A percentile compares a stretch with the other conserved stretches of the same genome.
These are phyloP conservation scores for Coccomyxa sp. DNA, from an alignment of 139 green algal species.

Conservation along the genomic window DNA sequence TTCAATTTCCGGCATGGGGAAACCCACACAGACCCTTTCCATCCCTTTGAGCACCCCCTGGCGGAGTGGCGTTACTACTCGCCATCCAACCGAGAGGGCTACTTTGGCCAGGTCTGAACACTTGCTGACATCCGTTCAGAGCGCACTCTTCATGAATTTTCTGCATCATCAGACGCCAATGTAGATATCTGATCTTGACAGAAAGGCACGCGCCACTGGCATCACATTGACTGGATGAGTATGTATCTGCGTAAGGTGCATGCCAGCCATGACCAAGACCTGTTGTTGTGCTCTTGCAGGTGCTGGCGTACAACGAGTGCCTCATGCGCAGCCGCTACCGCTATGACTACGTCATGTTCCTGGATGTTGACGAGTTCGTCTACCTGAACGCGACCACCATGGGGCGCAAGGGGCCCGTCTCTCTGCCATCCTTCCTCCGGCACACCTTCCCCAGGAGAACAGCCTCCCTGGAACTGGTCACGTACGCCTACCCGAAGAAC, in stretches of 20 bases:
- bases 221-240: neutral
- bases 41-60: neutral
- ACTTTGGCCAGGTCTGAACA: neutral
- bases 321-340: neutral
- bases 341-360: neutral
- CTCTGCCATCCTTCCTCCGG: neutral
- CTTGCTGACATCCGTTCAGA: no score
- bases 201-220: no score
- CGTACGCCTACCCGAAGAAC: neutral
- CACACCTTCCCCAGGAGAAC: neutral
- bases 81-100: neutral
- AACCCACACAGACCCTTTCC: neutral
- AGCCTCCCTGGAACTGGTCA: neutral
- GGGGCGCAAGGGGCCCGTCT: neutral
- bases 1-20: neutral
- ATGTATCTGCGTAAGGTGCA: neutral
- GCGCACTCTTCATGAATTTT: no score
- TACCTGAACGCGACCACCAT: neutral
- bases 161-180: no score
- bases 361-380: neutral
- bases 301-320: neutral
- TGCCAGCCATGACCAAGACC: no score
- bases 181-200: no score
- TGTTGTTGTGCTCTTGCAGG: no score
- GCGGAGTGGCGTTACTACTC: neutral